Conservation (phyloP, 192 early-diverging fungal species). For the Rhizophagus prolifer region DNA sequence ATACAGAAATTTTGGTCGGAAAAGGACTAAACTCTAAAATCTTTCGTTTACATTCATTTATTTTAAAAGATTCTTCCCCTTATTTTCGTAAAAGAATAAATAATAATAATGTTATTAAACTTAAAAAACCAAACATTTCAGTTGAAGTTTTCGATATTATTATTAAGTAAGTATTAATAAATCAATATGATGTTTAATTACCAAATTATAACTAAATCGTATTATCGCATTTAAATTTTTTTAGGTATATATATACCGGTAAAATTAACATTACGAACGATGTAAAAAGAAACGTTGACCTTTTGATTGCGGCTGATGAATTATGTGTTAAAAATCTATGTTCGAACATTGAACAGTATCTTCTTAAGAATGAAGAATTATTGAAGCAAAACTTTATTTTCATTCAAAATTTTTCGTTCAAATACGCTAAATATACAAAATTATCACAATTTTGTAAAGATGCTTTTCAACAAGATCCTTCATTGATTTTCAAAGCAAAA, state of each 20-base stretch:
- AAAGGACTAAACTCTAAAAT: not conserved
- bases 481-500: not conserved
- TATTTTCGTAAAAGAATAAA: not conserved
- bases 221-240: not conserved
- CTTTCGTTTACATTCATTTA: not conserved
- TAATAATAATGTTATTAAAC: not conserved
- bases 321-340: not conserved
- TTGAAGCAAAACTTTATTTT: not conserved
- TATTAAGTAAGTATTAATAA: not conserved
- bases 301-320: not conserved
- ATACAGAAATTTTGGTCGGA: not conserved
- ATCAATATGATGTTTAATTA: not conserved
- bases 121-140: constrained; percentile 3
- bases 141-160: not conserved
- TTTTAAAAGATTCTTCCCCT: not conserved
- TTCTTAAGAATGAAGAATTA: not conserved
- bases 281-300: not conserved
- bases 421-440: not conserved
- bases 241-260: not conserved
- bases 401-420: not conserved
- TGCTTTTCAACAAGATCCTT: not conserved
- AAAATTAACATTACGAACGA: not conserved
- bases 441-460: not conserved
- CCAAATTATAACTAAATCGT: no score
- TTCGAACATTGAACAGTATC: not conserved